Evolutionary conservation across 371 early-diverging fungal species (phyloP).

Genomic region (Dinochytrium kinnereticum): DNA sequence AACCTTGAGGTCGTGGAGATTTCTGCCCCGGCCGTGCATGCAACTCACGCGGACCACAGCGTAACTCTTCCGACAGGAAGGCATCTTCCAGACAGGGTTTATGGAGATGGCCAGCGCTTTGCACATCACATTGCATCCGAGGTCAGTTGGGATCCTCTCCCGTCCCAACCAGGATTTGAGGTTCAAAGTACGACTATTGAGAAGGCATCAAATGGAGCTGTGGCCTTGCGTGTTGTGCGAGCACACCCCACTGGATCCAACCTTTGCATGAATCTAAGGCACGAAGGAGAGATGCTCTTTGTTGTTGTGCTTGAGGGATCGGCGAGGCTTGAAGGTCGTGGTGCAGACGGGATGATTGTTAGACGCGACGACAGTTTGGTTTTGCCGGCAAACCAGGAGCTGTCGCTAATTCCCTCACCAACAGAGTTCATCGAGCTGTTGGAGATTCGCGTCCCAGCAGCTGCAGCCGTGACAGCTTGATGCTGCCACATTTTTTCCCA

Average conservation of each 20-base stretch:
- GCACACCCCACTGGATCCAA: neutral
- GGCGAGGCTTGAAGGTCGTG: neutral
- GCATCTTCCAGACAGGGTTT: constrained; percentile 12
- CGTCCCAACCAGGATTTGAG: neutral
- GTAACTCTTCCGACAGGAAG: constrained; percentile 24
- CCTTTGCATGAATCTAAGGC: neutral
- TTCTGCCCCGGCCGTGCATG: constrained; percentile 36
- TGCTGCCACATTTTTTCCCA: no score
- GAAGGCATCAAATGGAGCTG: constrained; percentile 16
- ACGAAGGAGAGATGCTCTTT: constrained; percentile 32
- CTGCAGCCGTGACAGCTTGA: no score
- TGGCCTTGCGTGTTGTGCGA: neutral
- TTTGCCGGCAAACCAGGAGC: constrained; percentile 15
- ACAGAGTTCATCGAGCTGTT: no score
- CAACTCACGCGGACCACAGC: constrained; percentile 25
- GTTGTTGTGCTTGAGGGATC: constrained; percentile 25
- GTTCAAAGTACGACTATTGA: neutral
- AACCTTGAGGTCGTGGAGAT: constrained; percentile 38
- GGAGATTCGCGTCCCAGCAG: no score
- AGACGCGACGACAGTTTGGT: constrained; percentile 26
- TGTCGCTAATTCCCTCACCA: no score
- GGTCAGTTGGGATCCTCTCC: neutral
- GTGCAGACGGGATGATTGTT: neutral
- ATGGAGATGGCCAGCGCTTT: constrained; percentile 25
- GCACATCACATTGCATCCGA: constrained; percentile 4